phyloP scores from a whole-genome alignment of 2,329 filamentous ascomycete genomes.

The Diaporthe sp. region DNA sequence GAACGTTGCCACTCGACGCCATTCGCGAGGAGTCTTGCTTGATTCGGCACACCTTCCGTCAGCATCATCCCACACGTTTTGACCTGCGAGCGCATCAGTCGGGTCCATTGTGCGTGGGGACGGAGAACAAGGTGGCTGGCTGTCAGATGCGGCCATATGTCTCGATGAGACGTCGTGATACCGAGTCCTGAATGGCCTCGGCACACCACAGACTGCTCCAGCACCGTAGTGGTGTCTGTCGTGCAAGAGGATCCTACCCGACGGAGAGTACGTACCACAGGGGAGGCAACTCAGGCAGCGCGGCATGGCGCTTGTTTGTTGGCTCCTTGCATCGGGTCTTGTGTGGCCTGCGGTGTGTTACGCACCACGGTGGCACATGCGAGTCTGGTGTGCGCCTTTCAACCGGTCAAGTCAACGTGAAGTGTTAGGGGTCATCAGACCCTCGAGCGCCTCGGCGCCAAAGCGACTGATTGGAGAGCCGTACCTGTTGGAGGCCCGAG shows the following conservation, averaged over 20 bases:
- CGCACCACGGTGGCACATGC: conserved; percentile 29
- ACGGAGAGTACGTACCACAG: conserved; percentile 5
- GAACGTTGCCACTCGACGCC: conserved; percentile 32
- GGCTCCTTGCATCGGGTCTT: conserved; percentile 28
- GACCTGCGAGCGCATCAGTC: conserved; percentile 5
- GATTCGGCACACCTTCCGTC: conserved; percentile 17
- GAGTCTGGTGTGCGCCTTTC: conserved; percentile 31
- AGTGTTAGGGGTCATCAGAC: conserved; percentile 35
- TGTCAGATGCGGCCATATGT: conserved; percentile 29
- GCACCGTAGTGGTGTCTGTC: neutral
- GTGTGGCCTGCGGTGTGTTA: conserved; percentile 25
- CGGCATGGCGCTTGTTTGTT: conserved; percentile 25
- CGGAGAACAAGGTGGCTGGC: conserved; percentile 11
- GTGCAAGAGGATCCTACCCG: conserved; percentile 19
- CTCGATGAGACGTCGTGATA: conserved; percentile 19
- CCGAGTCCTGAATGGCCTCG: conserved; percentile 14
- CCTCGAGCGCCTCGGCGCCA: conserved; percentile 24
- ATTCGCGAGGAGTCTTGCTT: conserved; percentile 28
- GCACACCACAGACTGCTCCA: conserved; percentile 11
- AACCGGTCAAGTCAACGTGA: conserved; percentile 27
- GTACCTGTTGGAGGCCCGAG: conserved; percentile 18
- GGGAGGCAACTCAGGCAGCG: neutral
- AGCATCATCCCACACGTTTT: conserved; percentile 16
- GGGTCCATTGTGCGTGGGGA: neutral
- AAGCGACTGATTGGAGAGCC: conserved; percentile 33